phyloP scores from a whole-genome alignment of 805 yeast species.

The Scheffersomyces coipomensis region DNA sequence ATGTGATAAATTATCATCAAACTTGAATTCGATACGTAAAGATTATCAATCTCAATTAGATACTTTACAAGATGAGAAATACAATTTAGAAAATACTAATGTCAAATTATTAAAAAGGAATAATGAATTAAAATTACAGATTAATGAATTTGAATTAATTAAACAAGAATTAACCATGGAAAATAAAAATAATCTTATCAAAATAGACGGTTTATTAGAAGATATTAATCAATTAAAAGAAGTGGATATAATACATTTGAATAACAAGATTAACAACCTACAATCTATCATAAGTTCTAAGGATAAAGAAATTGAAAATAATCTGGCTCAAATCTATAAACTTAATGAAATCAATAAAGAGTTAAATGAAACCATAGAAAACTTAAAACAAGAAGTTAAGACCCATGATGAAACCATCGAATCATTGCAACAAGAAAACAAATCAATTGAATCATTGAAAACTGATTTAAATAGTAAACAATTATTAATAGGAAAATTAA shows the following conservation, averaged over 20 bases:
- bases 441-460: conserved; percentile 49
- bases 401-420: conserved; percentile 15
- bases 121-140: conserved; percentile 38
- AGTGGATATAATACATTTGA: conserved; percentile 12
- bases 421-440: conserved; percentile 22
- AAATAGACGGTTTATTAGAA: conserved; percentile 45
- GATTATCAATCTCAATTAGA: conserved; percentile 35
- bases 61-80: conserved; percentile 34
- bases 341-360: conserved; percentile 18
- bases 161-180: conserved; percentile 38
- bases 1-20: conserved; percentile 48
- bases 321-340: conserved; percentile 29
- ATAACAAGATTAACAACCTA: conserved; percentile 2
- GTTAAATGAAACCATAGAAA: conserved; percentile 7
- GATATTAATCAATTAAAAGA: conserved; percentile 31
- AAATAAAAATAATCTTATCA: conserved; percentile 38
- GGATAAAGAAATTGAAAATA: conserved; percentile 18
- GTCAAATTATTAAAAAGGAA: conserved; percentile 37
- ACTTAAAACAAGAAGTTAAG: conserved; percentile 3
- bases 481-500: conserved; percentile 79
- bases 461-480: conserved; percentile 60
- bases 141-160: conserved; percentile 39
- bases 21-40: conserved; percentile 36
- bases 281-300: conserved; percentile 34
- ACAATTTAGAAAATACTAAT: conserved; percentile 37